phyloP scores from a whole-genome alignment of 1,139 yeast species.

The Pichia inconspicua region DNA sequence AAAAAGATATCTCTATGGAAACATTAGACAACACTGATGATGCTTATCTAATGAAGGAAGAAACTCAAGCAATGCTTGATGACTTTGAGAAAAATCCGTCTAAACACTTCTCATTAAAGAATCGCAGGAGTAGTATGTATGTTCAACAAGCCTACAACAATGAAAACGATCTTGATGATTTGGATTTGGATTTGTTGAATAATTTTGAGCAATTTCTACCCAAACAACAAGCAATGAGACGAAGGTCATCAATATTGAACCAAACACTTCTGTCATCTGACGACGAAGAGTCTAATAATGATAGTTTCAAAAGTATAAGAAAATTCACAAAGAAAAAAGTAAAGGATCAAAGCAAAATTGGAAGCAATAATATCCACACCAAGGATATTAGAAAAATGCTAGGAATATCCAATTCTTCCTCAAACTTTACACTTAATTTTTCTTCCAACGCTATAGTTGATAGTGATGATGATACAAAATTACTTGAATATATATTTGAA shows the following conservation, averaged over 20 bases:
- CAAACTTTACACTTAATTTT: constrained; percentile 11
- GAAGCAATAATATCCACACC: constrained; percentile 5
- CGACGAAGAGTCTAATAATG: constrained; percentile 13
- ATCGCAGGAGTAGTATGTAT: constrained; percentile 14
- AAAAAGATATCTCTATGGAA: constrained; percentile 33
- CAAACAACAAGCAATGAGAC: constrained; percentile 15
- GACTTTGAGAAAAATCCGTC: constrained; percentile 31
- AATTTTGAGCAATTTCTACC: constrained; percentile 17
- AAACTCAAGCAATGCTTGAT: constrained; percentile 39
- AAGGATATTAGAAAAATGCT: constrained; percentile 15
- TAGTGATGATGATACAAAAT: constrained; percentile 24
- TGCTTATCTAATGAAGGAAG: constrained; percentile 34
- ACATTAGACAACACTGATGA: constrained; percentile 17
- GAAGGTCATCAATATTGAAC: constrained; percentile 18
- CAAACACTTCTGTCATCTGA: constrained; percentile 22
- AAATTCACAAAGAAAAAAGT: constrained; percentile 5
- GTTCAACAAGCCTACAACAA: constrained; percentile 8
- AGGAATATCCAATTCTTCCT: constrained; percentile 12
- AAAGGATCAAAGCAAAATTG: background rate
- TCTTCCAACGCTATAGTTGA: constrained; percentile 21
- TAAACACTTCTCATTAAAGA: constrained; percentile 11
- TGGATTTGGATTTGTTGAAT: constrained; percentile 16
- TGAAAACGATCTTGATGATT: constrained; percentile 26
- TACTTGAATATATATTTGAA: constrained; percentile 26
- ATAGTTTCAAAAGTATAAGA: constrained; percentile 1